Evolutionary conservation across 2,329 filamentous ascomycete species (phyloP).

Genomic region (Nemania abortiva): DNA sequence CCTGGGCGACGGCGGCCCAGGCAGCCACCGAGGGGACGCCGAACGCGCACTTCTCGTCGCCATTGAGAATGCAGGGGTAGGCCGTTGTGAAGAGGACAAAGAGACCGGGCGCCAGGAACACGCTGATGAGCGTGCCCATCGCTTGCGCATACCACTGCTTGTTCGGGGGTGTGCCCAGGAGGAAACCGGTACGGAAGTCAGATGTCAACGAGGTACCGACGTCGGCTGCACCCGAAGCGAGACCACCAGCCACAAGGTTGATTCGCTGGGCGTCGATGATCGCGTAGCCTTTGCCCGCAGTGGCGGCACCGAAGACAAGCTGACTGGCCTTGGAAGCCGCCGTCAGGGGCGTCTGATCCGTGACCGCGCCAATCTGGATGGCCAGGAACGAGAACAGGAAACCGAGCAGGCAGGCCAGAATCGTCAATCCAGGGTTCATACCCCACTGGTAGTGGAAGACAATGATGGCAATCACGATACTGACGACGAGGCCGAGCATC

Average conservation of each 20-base stretch:
- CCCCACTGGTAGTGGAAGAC: conserved; percentile 65
- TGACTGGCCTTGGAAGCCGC: conserved; percentile 77
- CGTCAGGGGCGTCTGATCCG: conserved; percentile 73
- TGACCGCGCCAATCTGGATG: conserved; percentile 71
- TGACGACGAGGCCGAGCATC: conserved; percentile 60
- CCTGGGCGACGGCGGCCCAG: conserved; percentile 74
- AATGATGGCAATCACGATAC: conserved; percentile 64
- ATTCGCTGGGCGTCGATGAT: conserved; percentile 68
- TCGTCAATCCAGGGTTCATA: conserved; percentile 67
- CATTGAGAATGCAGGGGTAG: conserved; percentile 74
- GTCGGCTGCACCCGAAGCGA: conserved; percentile 67
- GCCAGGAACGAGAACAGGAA: conserved; percentile 73
- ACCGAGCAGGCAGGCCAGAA: conserved; percentile 67
- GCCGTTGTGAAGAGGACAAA: conserved; percentile 76
- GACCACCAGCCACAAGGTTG: conserved; percentile 73
- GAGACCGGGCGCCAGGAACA: conserved; percentile 75
- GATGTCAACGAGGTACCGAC: conserved; percentile 66
- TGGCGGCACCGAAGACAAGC: conserved; percentile 75
- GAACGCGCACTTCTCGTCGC: conserved; percentile 67
- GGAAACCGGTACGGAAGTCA: conserved; percentile 77
- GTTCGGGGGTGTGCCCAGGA: conserved; percentile 72
- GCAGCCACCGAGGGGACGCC: conserved; percentile 72
- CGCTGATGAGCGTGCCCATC: conserved; percentile 71
- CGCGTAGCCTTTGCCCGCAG: conserved; percentile 64
- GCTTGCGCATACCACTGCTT: conserved; percentile 76